phyloP scores from a whole-genome alignment of 2,329 filamentous ascomycete species.

The Sporothrix variecibatus region DNA sequence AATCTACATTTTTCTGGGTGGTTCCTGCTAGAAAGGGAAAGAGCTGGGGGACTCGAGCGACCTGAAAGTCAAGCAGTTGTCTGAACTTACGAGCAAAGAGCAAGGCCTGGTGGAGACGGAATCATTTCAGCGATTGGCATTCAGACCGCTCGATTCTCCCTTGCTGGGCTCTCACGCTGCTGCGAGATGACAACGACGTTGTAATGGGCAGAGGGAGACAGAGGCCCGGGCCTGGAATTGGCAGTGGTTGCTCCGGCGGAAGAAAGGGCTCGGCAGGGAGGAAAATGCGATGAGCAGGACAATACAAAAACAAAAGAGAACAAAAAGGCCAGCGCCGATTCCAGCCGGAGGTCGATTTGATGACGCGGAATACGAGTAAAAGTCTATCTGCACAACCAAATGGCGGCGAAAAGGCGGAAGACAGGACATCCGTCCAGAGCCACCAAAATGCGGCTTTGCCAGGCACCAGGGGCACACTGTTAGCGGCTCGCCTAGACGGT shows the following conservation, averaged over 20 bases:
- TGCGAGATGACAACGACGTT: background rate
- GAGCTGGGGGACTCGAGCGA: background rate
- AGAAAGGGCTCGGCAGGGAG: background rate
- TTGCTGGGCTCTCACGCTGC: background rate
- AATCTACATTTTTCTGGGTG: background rate
- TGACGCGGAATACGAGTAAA: constrained; percentile 7
- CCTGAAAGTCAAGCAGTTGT: background rate
- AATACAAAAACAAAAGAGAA: background rate
- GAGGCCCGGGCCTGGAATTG: background rate
- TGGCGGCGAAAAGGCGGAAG: background rate
- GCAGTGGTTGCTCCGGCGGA: background rate
- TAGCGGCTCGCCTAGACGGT: background rate
- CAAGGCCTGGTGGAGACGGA: background rate
- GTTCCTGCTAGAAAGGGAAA: background rate
- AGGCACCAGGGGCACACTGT: constrained; percentile 16
- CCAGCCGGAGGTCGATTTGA: background rate
- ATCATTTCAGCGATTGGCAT: constrained; percentile 21
- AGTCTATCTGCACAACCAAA: background rate
- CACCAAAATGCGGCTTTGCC: background rate
- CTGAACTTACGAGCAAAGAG: background rate
- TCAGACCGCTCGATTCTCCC: background rate
- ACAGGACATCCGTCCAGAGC: background rate
- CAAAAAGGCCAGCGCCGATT: background rate
- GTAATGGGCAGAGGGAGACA: too few species aligned
- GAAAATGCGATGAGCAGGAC: background rate